Percentiles rank a stretch among this genome's conserved stretches.
These are phyloP conservation scores for Theileria luwenshuni DNA, from an alignment of 169 alveolate genomes.

Conservation along the genomic window DNA sequence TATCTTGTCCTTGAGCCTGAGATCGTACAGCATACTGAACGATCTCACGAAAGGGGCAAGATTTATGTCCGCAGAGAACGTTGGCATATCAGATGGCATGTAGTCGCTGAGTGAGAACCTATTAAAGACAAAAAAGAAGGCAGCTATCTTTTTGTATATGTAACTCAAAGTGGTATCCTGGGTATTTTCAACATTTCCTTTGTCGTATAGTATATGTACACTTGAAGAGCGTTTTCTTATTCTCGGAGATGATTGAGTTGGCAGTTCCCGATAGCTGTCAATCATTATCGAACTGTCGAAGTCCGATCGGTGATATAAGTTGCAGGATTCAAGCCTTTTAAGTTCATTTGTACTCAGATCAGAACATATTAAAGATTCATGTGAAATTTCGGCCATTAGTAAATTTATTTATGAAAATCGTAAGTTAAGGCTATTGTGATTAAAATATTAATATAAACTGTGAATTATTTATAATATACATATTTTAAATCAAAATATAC, in stretches of 20 bases:
- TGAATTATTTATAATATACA: too few species aligned
- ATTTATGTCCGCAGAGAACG: not conserved
- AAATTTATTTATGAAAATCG: too few species aligned
- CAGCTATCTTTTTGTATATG: slow-evolving; percentile 57
- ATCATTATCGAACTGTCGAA: slow-evolving; percentile 24
- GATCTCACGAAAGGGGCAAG: slow-evolving; percentile 18
- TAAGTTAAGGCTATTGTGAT: too few species aligned
- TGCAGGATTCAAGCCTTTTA: slow-evolving; percentile 22
- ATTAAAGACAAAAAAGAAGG: slow-evolving; percentile 55
- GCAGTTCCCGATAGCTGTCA: slow-evolving; percentile 31
- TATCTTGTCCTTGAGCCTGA: slow-evolving; percentile 38
- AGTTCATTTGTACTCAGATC: slow-evolving; percentile 29
- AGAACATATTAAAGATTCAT: slow-evolving; percentile 35
- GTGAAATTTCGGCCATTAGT: slow-evolving; percentile 25
- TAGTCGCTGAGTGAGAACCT: slow-evolving; percentile 11
- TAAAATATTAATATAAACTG: too few species aligned
- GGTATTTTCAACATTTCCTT: slow-evolving; percentile 6
- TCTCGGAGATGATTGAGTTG: not conserved
- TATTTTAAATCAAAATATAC: too few species aligned
- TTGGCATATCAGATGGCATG: slow-evolving; percentile 10
- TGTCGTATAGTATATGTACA: slow-evolving; percentile 14
- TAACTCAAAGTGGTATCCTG: slow-evolving; percentile 15
- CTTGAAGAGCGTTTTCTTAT: slow-evolving; percentile 31
- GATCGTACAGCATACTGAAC: slow-evolving; percentile 28
- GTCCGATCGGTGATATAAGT: not conserved